Percentiles rank a stretch among this genome's conserved stretches.
Conservation (phyloP, 129 eudicot genomes). For the carrot (Daucus carota) region DNA sequence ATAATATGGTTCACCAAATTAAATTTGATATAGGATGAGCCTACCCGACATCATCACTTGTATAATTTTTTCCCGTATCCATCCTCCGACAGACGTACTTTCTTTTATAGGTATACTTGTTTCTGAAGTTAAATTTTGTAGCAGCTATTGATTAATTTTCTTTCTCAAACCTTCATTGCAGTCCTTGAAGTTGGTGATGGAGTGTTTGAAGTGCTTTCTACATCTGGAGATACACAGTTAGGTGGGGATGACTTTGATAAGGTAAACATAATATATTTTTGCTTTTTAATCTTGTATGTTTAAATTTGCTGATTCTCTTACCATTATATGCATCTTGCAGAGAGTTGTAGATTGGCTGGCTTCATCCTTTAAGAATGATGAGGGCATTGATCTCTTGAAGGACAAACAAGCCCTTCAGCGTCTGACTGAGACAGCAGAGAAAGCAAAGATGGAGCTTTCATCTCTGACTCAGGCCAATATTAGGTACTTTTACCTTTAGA, state of each 20-base stretch:
- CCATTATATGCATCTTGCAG: conserved; percentile 28
- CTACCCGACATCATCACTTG: not conserved
- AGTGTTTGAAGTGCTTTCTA: conserved; percentile 97
- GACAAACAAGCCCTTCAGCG: conserved; percentile 99
- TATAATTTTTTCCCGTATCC: not conserved
- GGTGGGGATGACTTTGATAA: conserved; percentile 99
- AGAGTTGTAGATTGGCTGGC: conserved; percentile 99
- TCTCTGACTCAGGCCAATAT: conserved; percentile 85
- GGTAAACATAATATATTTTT: conserved; percentile 28
- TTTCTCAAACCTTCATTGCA: conserved; percentile 29
- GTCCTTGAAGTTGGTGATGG: conserved; percentile 99
- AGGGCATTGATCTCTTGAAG: conserved; percentile 87
- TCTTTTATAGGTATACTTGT: not conserved
- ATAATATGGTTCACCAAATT: not conserved
- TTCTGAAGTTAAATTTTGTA: not conserved
- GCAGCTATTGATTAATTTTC: conserved; percentile 8
- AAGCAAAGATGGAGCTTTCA: conserved; percentile 98
- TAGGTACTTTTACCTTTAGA: conserved; percentile 37
- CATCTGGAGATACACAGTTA: conserved; percentile 96
- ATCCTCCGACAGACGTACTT: not conserved
- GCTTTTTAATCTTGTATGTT: not conserved
- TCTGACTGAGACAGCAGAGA: conserved; percentile 92
- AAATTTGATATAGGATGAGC: not conserved
- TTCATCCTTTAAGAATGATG: conserved; percentile 66
- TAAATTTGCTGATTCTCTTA: not conserved